Conservation (phyloP, 106 monocot genomes). For the Apostasia ramifera region DNA sequence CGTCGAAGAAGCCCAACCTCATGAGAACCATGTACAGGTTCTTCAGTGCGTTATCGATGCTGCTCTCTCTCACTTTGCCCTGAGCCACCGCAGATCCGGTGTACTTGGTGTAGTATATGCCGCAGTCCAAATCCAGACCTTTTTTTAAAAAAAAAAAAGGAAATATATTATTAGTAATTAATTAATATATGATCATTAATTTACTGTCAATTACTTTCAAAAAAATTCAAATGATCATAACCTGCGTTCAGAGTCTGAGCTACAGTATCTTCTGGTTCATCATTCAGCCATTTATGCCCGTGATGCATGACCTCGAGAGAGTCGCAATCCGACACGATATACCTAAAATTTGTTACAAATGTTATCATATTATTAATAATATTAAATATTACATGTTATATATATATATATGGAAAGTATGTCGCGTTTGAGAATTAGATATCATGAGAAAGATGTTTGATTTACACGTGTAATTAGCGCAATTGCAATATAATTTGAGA, state of each 20-base stretch:
- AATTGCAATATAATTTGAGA: too few relatives aligned
- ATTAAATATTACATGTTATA: too few relatives aligned
- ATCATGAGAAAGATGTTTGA: too few relatives aligned
- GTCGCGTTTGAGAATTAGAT: too few relatives aligned
- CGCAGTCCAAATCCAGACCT: slow-evolving; percentile 42
- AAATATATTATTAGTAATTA: neutral
- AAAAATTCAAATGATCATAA: neutral
- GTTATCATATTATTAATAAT: neutral
- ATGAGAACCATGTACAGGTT: slow-evolving; percentile 25
- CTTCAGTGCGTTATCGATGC: slow-evolving; percentile 33
- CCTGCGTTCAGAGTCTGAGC: slow-evolving; percentile 29
- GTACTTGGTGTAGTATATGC: slow-evolving; percentile 12
- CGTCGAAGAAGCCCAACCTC: slow-evolving; percentile 49
- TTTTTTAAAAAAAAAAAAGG: neutral
- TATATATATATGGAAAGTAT: too few relatives aligned
- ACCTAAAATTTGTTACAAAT: slow-evolving; percentile 5
- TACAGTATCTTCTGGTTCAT: slow-evolving; percentile 22
- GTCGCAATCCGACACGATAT: slow-evolving; percentile 50
- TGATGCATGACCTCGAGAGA: slow-evolving; percentile 18
- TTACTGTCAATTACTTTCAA: too few relatives aligned
- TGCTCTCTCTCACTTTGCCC: slow-evolving; percentile 26
- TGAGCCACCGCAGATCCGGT: slow-evolving; percentile 7
- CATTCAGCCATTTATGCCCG: slow-evolving; percentile 9
- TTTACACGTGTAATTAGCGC: too few relatives aligned
- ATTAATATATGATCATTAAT: too few relatives aligned